Percentiles rank a stretch among this genome's conserved stretches.
These are phyloP conservation scores for Achaetomium macrosporum DNA, from an alignment of 2,329 filamentous ascomycete species.

Conservation along the genomic window DNA sequence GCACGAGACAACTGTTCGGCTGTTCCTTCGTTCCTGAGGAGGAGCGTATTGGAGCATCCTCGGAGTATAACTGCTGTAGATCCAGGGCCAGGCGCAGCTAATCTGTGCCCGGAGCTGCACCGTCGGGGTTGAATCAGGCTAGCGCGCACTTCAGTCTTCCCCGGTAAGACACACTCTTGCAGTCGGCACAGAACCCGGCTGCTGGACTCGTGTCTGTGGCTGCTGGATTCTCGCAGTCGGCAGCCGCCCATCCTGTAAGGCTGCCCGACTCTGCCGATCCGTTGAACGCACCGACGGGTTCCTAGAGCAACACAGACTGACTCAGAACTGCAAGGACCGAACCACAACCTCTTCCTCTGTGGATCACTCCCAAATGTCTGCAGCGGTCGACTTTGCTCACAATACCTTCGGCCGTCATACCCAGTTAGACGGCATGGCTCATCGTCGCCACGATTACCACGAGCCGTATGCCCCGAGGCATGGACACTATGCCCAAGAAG, in stretches of 20 bases:
- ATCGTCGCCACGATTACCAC: conserved; percentile 29
- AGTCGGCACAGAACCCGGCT: conserved; percentile 21
- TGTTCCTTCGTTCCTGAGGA: not conserved
- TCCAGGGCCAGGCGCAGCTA: not conserved
- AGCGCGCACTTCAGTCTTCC: conserved; percentile 9
- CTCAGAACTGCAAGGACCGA: conserved; percentile 10
- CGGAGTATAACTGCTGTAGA: conserved; percentile 6
- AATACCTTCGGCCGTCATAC: conserved; percentile 29
- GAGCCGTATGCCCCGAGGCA: conserved; percentile 28
- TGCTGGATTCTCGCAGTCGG: conserved; percentile 12
- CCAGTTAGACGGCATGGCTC: conserved; percentile 34
- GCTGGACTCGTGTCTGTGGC: conserved; percentile 21
- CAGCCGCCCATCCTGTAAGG: conserved; percentile 14
- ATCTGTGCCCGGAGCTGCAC: conserved; percentile 6
- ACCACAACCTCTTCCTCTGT: conserved; percentile 6
- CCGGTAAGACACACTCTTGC: conserved; percentile 17
- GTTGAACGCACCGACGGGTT: not conserved
- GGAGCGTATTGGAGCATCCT: conserved; percentile 5
- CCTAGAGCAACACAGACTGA: conserved; percentile 16
- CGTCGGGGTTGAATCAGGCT: conserved; percentile 4
- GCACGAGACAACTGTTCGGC: conserved; percentile 13
- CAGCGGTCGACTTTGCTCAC: conserved; percentile 27
- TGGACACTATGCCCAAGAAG: conserved; percentile 27
- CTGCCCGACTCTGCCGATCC: conserved; percentile 4
- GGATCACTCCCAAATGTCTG: conserved; percentile 29